Conservation (phyloP, 495 filamentous ascomycete genomes). For the Filosporella fistucella region DNA sequence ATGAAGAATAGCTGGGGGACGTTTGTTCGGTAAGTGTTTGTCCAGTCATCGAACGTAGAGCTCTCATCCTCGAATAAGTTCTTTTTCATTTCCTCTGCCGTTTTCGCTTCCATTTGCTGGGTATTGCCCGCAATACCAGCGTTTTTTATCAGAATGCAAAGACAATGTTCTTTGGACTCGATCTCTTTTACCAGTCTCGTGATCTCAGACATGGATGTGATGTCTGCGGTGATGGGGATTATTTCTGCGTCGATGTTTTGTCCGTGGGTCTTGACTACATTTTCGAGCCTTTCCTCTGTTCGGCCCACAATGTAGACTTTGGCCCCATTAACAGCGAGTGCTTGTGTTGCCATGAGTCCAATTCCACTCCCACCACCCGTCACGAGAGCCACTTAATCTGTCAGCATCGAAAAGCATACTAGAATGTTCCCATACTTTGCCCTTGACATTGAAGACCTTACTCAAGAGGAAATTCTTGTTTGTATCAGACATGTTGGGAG, state of each 20-base stretch:
- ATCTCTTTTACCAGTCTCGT: constrained; percentile 17
- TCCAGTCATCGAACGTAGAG: constrained; percentile 35
- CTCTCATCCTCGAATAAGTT: constrained; percentile 19
- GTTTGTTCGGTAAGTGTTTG: constrained; percentile 46
- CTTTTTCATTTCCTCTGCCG: constrained; percentile 31
- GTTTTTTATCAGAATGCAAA: constrained; percentile 50
- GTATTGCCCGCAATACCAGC: constrained; percentile 38
- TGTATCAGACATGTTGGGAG: constrained; percentile 13
- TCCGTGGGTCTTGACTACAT: constrained; percentile 36
- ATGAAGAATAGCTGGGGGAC: constrained; percentile 46
- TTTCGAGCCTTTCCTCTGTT: constrained; percentile 45
- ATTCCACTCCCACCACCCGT: constrained; percentile 66
- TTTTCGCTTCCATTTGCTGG: constrained; percentile 22
- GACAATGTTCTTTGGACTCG: constrained; percentile 24
- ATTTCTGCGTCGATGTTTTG: constrained; percentile 25
- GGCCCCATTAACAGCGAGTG: constrained; percentile 55
- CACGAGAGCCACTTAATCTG: too few relatives aligned
- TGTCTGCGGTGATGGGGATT: constrained; percentile 21
- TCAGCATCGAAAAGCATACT: too few relatives aligned
- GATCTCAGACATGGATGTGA: constrained; percentile 18
- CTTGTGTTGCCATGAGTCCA: constrained; percentile 53
- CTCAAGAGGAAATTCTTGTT: constrained; percentile 18
- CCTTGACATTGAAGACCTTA: constrained; percentile 22
- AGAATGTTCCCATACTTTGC: constrained; percentile 20
- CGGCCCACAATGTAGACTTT: constrained; percentile 64